Base-by-base conservation (phyloP, 371 early-diverging fungal genomes). In the Smittium culicis region DNA sequence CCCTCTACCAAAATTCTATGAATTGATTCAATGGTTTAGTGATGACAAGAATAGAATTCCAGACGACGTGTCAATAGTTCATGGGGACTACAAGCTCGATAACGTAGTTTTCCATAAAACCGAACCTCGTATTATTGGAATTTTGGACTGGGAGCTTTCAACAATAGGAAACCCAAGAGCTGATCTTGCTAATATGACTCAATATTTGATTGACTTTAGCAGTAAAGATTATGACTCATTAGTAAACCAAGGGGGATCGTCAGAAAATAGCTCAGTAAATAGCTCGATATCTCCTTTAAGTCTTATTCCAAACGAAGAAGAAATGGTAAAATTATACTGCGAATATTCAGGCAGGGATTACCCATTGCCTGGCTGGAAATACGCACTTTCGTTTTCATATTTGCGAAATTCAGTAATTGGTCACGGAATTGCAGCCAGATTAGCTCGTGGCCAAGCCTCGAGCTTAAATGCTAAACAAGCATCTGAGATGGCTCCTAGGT, bases 71-170 rank as follows among this genome's bases (percentile, higher is more conserved):
- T 86, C 89, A 1, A 79, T 95, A 66, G 84, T 91, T 33, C 94
- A 95, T 69, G 96, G 96, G 31, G 96, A 95, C 70, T 95, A 81
- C 75, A 95, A 93, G 82, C 81, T 89, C 61, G 89, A 90, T 71
- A 89, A 89, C 69, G 73, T 91, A 56, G 34, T 64, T 11, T 93
- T 87, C 79, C 90, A 92, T 69, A 87, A 90, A 60, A 84, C 83
- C 5, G 82, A 88, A 33, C 81, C 89, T 27, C 73, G 79, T 1
- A 87, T 96, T 11, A 88, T 93, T 74, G 94, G 92, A 27, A 80
- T 94, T n/a, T 81, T 96, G 31, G 96, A 94, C 72, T 96, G 96
- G 94, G 96, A 96, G 72, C 75, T 96, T 24, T 89, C 91, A 35
- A 93, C 96, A 1, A 84, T 96, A 64, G 96, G 95, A 5, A 93